These are phyloP conservation scores for Funneliformis mosseae DNA, from an alignment of 192 early-diverging fungal species.

Conservation along the genomic window DNA sequence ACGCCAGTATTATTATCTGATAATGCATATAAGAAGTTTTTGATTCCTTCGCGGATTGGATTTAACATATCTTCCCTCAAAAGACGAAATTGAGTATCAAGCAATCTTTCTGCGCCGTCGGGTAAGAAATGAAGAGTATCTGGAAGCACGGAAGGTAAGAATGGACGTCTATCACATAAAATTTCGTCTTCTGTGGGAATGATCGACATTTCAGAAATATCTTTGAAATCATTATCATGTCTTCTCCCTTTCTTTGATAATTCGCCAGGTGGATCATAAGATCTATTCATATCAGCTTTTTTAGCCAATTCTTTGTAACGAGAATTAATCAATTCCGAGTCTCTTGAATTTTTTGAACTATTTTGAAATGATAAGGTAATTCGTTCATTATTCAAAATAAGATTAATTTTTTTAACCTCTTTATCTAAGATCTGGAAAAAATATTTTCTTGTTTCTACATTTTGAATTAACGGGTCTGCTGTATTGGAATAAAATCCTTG, in stretches of 20 bases:
- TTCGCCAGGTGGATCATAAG: too few species aligned
- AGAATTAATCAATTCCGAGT: too few species aligned
- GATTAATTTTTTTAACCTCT: constrained; percentile 7
- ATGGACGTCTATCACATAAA: constrained; percentile 38
- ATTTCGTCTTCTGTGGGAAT: constrained; percentile 61
- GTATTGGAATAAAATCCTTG: constrained; percentile 6
- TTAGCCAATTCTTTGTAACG: too few species aligned
- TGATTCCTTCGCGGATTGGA: constrained; percentile 46
- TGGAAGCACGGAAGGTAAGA: constrained; percentile 48
- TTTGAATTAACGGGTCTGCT: constrained; percentile 3
- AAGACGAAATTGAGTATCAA: constrained; percentile 64
- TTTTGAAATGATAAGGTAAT: too few species aligned
- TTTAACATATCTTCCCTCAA: constrained; percentile 61
- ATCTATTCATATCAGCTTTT: too few species aligned
- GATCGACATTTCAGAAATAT: constrained; percentile 49
- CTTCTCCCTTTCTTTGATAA: too few species aligned
- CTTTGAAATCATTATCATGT: constrained; percentile 58
- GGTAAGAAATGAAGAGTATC: constrained; percentile 50
- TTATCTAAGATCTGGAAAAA: constrained; percentile 23
- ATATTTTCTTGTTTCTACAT: not conserved
- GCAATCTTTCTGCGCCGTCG: constrained; percentile 45
- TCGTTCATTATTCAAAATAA: not conserved
- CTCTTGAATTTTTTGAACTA: too few species aligned
- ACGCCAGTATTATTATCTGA: constrained; percentile 7
- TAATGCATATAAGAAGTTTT: constrained; percentile 41